Evolutionary conservation across 2,329 filamentous ascomycete species (phyloP).

Genomic region (Arthrobotrys pseudoclavata): DNA sequence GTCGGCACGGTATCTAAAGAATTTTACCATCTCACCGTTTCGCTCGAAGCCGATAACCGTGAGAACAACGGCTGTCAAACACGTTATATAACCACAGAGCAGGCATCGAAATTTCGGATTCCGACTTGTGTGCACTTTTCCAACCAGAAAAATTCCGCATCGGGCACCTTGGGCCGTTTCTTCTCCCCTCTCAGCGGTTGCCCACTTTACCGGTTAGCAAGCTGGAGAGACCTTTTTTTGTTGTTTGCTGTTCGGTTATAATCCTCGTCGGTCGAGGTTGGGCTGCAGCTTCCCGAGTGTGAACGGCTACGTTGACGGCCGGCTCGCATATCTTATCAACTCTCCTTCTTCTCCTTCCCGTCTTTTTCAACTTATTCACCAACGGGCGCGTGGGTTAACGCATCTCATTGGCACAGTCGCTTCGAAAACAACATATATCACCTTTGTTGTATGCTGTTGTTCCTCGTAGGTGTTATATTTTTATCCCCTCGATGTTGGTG

Average conservation of each 20-base stretch:
- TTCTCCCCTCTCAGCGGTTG: constrained; percentile 1
- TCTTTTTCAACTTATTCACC: constrained; percentile 10
- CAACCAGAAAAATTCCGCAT: constrained; percentile 30
- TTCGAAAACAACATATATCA: constrained; percentile 17
- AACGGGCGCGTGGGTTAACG: constrained; percentile 12
- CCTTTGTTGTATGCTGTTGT: constrained; percentile 31
- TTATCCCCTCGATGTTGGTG: constrained; percentile 16
- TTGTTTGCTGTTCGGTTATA: constrained; percentile 38
- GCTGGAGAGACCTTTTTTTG: constrained; percentile 7
- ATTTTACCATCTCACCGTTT: constrained; percentile 35
- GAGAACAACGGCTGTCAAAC: constrained; percentile 44
- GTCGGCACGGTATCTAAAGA: constrained; percentile 49
- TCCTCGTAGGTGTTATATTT: constrained; percentile 9
- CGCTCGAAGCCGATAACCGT: constrained; percentile 43
- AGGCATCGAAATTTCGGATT: constrained; percentile 8
- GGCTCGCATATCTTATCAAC: constrained; percentile 29
- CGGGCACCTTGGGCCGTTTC: not conserved
- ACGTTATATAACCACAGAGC: constrained; percentile 43
- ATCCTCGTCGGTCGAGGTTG: constrained; percentile 16
- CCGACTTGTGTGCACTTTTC: constrained; percentile 37
- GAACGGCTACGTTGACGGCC: constrained; percentile 49
- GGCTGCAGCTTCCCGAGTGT: constrained; percentile 51
- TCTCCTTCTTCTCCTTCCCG: constrained; percentile 23
- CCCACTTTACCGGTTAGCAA: constrained; percentile 8
- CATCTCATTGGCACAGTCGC: constrained; percentile 8